Percentiles rank a stretch among this genome's conserved stretches.
phyloP scores from a whole-genome alignment of 2,329 filamentous ascomycete species.

The Rutstroemia sydowiana region DNA sequence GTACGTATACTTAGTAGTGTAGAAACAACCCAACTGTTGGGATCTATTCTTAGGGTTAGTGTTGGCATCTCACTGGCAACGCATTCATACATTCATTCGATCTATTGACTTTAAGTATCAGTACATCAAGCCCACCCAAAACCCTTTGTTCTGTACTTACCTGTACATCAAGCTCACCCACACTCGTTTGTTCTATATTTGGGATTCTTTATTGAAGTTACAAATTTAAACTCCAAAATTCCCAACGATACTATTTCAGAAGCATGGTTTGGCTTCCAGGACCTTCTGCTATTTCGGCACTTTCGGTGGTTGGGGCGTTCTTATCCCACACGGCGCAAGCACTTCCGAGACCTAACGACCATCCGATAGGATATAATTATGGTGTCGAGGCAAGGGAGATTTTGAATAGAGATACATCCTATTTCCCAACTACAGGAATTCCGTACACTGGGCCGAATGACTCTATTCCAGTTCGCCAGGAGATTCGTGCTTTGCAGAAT shows the following conservation, averaged over 20 bases:
- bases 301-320: neutral
- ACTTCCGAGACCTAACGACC: neutral
- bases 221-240: too few species aligned
- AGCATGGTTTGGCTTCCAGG: neutral
- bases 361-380: slow-evolving; percentile 19
- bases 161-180: too few species aligned
- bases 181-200: neutral
- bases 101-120: too few species aligned
- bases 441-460: slow-evolving; percentile 15
- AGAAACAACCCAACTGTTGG: neutral
- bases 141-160: too few species aligned
- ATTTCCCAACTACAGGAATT: slow-evolving; percentile 4
- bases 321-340: neutral
- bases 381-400: slow-evolving; percentile 12
- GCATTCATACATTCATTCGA: too few species aligned
- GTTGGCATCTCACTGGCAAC: too few species aligned
- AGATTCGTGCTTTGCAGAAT: slow-evolving; percentile 23
- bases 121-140: too few species aligned
- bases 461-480: slow-evolving; percentile 18
- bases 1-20: neutral
- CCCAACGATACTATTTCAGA: neutral
- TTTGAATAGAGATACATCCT: slow-evolving; percentile 13
- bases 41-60: too few species aligned
- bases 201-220: neutral
- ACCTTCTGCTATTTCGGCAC: neutral